Evolutionary conservation across 768 basidiomycete genomes (phyloP).

Genomic region (Daedaleopsis nitida): DNA sequence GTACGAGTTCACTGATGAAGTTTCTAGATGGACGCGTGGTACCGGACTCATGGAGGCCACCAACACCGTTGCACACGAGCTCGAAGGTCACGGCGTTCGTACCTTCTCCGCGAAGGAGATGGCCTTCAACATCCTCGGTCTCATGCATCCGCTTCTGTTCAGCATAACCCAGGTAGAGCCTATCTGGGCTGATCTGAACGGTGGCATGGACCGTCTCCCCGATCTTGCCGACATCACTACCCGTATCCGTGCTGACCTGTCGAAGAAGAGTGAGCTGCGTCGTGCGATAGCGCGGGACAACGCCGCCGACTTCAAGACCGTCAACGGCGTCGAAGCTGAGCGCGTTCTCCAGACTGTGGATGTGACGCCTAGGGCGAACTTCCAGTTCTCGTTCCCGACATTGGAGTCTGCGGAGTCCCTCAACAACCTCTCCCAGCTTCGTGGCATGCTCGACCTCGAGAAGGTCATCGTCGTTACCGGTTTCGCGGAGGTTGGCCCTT

Average conservation of each 20-base stretch:
- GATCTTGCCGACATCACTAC: constrained; percentile 91
- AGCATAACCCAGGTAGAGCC: constrained; percentile 99
- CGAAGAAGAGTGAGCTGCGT: constrained; percentile 88
- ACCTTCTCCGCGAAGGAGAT: constrained; percentile 99
- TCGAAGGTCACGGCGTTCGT: constrained; percentile 91
- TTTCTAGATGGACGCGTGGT: constrained; percentile 91
- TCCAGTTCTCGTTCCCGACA: constrained; percentile 91
- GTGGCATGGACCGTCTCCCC: constrained; percentile 96
- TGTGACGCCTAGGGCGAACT: constrained; percentile 96
- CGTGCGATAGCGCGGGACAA: constrained; percentile 94
- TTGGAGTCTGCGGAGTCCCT: constrained; percentile 76
- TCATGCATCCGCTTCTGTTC: constrained; percentile 99
- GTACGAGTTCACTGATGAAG: constrained; percentile 14
- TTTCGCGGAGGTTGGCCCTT: constrained; percentile 96
- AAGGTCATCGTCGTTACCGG: constrained; percentile 96
- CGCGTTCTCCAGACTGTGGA: constrained; percentile 89
- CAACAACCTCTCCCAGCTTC: constrained; percentile 74
- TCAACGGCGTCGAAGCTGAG: constrained; percentile 90
- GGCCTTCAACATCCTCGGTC: constrained; percentile 99
- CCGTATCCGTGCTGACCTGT: constrained; percentile 80
- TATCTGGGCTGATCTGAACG: constrained; percentile 98
- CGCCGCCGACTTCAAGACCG: constrained; percentile 90
- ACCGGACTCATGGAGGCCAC: constrained; percentile 97
- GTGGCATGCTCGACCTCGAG: constrained; percentile 90
- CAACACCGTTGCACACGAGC: constrained; percentile 90